A percentile compares a stretch with the other conserved stretches of the same genome.
phyloP scores from a whole-genome alignment of 2,329 filamentous ascomycete species.

The Trichoderma polysporum region DNA sequence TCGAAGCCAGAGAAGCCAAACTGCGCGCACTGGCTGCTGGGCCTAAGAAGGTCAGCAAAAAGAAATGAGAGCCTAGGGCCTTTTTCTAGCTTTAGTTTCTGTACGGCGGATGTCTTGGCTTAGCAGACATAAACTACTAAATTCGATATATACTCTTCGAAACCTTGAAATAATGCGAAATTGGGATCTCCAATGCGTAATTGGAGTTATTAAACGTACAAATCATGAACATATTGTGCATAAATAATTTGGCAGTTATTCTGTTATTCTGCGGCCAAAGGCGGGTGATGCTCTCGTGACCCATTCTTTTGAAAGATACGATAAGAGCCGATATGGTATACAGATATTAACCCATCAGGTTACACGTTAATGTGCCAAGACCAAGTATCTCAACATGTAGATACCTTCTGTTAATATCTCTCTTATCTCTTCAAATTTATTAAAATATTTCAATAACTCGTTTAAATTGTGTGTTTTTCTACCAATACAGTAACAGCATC shows the following conservation, averaged over 20 bases:
- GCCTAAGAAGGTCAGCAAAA: constrained; percentile 52
- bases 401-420: too few species aligned
- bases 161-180: not conserved
- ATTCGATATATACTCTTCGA: not conserved
- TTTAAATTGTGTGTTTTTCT: not conserved
- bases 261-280: not conserved
- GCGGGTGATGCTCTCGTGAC: not conserved
- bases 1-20: constrained; percentile 57
- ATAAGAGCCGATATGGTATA: not conserved
- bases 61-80: constrained; percentile 37
- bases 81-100: not conserved
- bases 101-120: not conserved
- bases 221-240: not conserved
- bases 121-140: not conserved
- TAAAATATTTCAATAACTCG: too few species aligned
- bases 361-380: too few species aligned
- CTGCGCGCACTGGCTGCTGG: constrained; percentile 53
- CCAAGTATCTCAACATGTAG: too few species aligned
- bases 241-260: not conserved
- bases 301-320: not conserved
- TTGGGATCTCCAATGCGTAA: not conserved
- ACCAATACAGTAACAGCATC: not conserved
- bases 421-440: not conserved
- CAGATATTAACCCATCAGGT: too few species aligned
- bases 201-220: not conserved